These are phyloP conservation scores for Mortierella polycephala DNA, from an alignment of 371 early-diverging fungal species.

Conservation along the genomic window DNA sequence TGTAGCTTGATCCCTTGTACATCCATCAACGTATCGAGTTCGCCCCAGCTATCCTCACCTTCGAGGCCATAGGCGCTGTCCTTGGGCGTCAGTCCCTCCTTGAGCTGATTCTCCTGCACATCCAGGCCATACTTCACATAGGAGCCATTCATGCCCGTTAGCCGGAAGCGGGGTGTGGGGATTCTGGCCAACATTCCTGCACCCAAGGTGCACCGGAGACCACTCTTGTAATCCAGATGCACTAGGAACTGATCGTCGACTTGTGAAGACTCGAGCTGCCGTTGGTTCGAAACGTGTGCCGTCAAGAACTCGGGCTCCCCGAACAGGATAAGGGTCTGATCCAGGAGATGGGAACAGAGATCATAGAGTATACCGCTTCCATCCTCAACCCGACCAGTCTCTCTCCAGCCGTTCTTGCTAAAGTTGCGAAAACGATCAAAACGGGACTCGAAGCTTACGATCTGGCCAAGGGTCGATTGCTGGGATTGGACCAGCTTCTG, in stretches of 20 bases:
- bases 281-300: conserved; percentile 74
- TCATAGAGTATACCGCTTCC: conserved; percentile 83
- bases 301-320: conserved; percentile 75
- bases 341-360: conserved; percentile 81
- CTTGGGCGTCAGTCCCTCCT: conserved; percentile 66
- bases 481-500: conserved; percentile 64
- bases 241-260: conserved; percentile 75
- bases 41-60: conserved; percentile 59
- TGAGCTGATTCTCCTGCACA: conserved; percentile 81
- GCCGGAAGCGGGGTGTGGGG: conserved; percentile 72
- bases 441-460: conserved; percentile 79
- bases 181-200: conserved; percentile 79
- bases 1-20: conserved; percentile 60
- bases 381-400: conserved; percentile 64
- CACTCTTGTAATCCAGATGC: conserved; percentile 69
- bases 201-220: conserved; percentile 69
- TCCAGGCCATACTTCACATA: conserved; percentile 77
- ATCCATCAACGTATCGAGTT: conserved; percentile 61
- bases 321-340: conserved; percentile 77
- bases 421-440: conserved; percentile 82
- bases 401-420: conserved; percentile 81
- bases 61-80: conserved; percentile 67
- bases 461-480: conserved; percentile 64
- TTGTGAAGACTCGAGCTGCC: conserved; percentile 65
- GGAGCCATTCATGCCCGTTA: conserved; percentile 77